Base-by-base conservation (phyloP, 805 yeast genomes). In the Candida anglica region DNA sequence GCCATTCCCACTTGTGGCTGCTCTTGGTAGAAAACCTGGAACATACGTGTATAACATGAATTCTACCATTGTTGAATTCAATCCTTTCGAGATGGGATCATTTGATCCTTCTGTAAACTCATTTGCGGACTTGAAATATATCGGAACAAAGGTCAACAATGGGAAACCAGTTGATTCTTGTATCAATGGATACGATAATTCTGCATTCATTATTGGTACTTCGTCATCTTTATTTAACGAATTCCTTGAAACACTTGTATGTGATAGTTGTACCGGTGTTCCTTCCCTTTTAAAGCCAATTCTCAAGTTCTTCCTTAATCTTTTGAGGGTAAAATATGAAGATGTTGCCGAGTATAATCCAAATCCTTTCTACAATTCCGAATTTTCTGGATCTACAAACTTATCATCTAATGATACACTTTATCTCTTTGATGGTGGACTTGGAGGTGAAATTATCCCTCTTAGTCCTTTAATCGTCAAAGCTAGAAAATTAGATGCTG, bases 11-110 rank as follows among this genome's bases (percentile, higher is more conserved):
- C 52, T 66, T 7, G 55, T 65, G 3, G 43, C 63, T 16, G 56
- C 71, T 4, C 77, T 77, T 48, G 86, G 85, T 31, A 67, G 86
- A 58, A 63, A 71, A n/a, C 86, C 86, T 8, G 77, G 76, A 18
- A 69, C 82, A 3, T 32, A 41, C 4, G 67, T 82, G 31, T 60
- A 83, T 32, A 69, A 73, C 39, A 52, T 59, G 20, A 87, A 86
- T 63, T 79, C 94, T 6, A 85, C 95, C 1, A 71, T 66, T 3
- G 61, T 58, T 36, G 71, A 66, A 36, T 42, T 63, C 21, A 53
- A 46, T 29, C 67, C 71, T 3, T 60, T 41, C 32, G 71, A 66
- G 39, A 44, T 66, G 29, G 71, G 71, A 0, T 55, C 63, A 2
- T 66, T 71, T 71, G 71, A 65, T 39, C 63, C 66, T 5, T 47